Conservation (phyloP, 345 rosid genomes). For the Camelina hispida region DNA sequence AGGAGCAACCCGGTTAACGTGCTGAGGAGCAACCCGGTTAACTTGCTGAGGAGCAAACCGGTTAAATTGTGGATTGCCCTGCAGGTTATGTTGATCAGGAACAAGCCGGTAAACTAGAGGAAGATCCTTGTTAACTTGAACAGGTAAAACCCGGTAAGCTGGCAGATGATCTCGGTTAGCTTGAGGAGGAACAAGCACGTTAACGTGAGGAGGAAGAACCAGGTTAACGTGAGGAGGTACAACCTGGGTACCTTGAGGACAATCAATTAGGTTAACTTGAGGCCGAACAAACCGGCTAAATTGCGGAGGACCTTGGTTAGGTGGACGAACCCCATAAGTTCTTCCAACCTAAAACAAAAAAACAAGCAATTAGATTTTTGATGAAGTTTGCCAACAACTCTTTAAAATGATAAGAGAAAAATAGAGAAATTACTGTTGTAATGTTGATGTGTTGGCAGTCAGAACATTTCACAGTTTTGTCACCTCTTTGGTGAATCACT, state of each 20-base stretch:
- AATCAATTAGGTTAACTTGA: not conserved
- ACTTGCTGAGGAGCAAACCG: not conserved
- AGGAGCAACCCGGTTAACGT: not conserved
- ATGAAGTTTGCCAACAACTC: not conserved
- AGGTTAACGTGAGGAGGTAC: not conserved
- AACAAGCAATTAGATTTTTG: not conserved
- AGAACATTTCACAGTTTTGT: conserved; percentile 37
- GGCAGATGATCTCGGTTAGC: not conserved
- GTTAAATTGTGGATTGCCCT: not conserved
- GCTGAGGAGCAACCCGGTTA: not conserved
- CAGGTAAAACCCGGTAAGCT: not conserved
- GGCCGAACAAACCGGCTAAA: not conserved
- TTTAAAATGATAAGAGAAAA: not conserved
- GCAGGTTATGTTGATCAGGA: not conserved
- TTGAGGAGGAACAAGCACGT: not conserved
- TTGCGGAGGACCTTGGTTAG: not conserved
- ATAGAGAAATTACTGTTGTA: conserved; percentile 10
- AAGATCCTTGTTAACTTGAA: not conserved
- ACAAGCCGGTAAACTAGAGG: not conserved
- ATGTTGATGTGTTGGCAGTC: conserved; percentile 31
- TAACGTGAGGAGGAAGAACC: not conserved
- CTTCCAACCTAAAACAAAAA: conserved; percentile 13
- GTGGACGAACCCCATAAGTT: not conserved
- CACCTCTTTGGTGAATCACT: conserved; percentile 8
- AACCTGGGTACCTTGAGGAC: not conserved